A percentile compares a stretch with the other conserved stretches of the same genome.
Evolutionary conservation across 768 basidiomycete genomes (phyloP).

Genomic region (Pleurotus citrinopileatus): DNA sequence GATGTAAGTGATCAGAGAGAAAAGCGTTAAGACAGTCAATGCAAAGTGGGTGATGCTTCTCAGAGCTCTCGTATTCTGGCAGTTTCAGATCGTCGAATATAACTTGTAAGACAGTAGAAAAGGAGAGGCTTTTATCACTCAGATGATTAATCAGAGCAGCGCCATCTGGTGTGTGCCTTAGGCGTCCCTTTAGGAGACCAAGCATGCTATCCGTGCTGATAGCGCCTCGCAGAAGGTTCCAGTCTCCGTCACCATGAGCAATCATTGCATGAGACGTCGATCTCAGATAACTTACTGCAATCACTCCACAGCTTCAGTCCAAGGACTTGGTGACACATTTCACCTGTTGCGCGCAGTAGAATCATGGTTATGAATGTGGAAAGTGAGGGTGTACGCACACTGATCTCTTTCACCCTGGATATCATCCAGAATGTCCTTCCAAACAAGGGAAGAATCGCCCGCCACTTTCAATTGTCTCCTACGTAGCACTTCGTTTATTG

Average conservation of each 20-base stretch:
- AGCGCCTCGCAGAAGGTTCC: constrained; percentile 6
- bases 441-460: neutral
- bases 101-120: neutral
- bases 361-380: neutral
- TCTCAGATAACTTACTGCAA: constrained; percentile 7
- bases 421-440: constrained; percentile 8
- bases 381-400: constrained; percentile 2
- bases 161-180: neutral
- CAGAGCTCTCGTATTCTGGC: constrained; percentile 1
- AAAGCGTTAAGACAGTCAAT: constrained; percentile 10
- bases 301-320: constrained; percentile 12
- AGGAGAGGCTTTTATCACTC: neutral
- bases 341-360: constrained; percentile 6
- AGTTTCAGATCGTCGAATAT: constrained; percentile 12
- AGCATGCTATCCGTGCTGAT: neutral
- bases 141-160: neutral
- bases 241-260: constrained; percentile 5
- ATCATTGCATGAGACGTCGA: too few relatives aligned
- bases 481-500: neutral
- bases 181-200: constrained; percentile 5
- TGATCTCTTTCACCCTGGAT: constrained; percentile 11
- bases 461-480: neutral
- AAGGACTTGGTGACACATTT: constrained; percentile 3
- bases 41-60: constrained; percentile 14
- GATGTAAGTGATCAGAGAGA: constrained; percentile 12